Evolutionary conservation across 768 basidiomycete species (phyloP).

Genomic region (Lyophyllum decastes): DNA sequence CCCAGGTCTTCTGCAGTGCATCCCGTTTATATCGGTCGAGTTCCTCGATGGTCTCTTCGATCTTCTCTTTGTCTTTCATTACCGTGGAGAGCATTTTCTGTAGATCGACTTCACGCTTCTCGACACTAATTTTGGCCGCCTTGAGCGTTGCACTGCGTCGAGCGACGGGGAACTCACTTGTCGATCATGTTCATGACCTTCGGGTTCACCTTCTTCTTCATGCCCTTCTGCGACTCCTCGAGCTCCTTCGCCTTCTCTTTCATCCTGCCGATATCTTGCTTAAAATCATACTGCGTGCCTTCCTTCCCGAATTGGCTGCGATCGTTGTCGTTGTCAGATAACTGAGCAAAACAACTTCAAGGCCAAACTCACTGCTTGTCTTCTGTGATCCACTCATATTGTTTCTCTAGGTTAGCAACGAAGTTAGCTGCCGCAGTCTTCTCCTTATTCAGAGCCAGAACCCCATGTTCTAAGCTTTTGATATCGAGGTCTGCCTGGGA

Average conservation of each 20-base stretch:
- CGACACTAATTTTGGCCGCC: slow-evolving; percentile 57
- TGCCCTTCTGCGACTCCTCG: slow-evolving; percentile 74
- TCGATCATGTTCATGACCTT: slow-evolving; percentile 98
- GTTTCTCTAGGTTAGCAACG: slow-evolving; percentile 72
- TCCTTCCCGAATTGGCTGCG: slow-evolving; percentile 82
- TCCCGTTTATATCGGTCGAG: slow-evolving; percentile 94
- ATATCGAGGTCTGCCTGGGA: slow-evolving; percentile 65
- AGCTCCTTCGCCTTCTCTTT: slow-evolving; percentile 72
- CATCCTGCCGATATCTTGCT: slow-evolving; percentile 60
- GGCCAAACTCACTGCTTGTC: slow-evolving; percentile 73
- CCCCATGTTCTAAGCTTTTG: slow-evolving; percentile 71
- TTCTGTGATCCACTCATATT: slow-evolving; percentile 85
- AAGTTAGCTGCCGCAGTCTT: slow-evolving; percentile 49
- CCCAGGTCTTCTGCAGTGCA: slow-evolving; percentile 93
- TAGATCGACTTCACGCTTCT: slow-evolving; percentile 87
- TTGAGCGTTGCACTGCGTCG: background rate
- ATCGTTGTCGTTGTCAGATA: background rate
- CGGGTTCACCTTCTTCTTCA: slow-evolving; percentile 95
- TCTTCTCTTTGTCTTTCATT: slow-evolving; percentile 90
- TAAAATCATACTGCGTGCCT: slow-evolving; percentile 83
- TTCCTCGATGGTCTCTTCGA: slow-evolving; percentile 90
- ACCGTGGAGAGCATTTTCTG: slow-evolving; percentile 89
- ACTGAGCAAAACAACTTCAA: background rate
- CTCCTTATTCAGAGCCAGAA: slow-evolving; percentile 66
- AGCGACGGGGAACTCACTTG: slow-evolving; percentile 50